Conservation (phyloP, 805 yeast genomes). For the Saccharomyces paradoxus region DNA sequence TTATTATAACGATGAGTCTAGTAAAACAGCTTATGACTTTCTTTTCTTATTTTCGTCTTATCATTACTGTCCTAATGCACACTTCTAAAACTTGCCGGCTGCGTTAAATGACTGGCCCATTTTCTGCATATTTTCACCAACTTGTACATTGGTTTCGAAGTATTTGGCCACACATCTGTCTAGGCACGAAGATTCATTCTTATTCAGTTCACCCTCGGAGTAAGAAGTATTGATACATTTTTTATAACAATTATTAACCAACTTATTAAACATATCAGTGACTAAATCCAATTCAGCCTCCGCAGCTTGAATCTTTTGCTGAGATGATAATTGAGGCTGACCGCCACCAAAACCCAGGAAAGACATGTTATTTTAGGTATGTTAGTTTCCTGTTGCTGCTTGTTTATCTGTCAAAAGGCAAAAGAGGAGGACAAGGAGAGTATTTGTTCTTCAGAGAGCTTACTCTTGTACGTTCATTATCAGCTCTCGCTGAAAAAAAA, state of each 20-base stretch:
- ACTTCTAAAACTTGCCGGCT: constrained; percentile 25
- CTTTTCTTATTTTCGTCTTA: neutral
- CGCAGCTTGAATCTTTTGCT: constrained; percentile 79
- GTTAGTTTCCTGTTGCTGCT: neutral
- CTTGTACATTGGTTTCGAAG: constrained; percentile 88
- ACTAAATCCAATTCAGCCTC: constrained; percentile 96
- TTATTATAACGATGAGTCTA: neutral
- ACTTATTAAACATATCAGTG: constrained; percentile 92
- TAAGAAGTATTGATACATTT: constrained; percentile 71
- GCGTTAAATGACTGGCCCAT: constrained; percentile 38
- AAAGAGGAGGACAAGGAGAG: neutral
- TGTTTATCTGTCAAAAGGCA: neutral
- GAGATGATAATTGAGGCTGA: constrained; percentile 64
- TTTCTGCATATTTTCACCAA: constrained; percentile 69
- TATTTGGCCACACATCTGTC: constrained; percentile 95
- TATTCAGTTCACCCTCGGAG: constrained; percentile 63
- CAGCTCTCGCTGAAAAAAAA: neutral
- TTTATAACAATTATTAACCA: constrained; percentile 80
- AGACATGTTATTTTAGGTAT: constrained; percentile 39
- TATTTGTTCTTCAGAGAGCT: neutral
- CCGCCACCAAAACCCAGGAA: constrained; percentile 70
- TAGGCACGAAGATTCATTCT: constrained; percentile 76
- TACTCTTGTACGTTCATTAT: neutral
- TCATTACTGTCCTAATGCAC: constrained; percentile 2
- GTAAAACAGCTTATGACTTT: neutral